These are phyloP conservation scores for Colletotrichum neosansevieriae DNA, from an alignment of 2,329 filamentous ascomycete species.

Conservation along the genomic window DNA sequence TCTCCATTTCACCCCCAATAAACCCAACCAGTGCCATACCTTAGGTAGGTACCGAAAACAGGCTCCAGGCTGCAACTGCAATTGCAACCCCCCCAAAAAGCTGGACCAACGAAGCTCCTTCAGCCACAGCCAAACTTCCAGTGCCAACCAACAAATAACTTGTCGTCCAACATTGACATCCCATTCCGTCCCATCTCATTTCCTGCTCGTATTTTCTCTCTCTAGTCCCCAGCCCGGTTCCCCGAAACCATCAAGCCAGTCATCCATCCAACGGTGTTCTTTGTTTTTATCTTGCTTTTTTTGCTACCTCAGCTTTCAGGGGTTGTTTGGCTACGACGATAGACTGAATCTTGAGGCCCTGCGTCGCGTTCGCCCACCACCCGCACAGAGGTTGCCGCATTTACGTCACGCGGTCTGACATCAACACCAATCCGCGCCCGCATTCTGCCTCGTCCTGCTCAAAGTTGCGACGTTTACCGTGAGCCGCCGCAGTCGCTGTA, in stretches of 20 bases:
- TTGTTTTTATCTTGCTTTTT: neutral
- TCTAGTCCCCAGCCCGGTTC: too few species aligned
- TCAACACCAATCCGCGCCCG: neutral
- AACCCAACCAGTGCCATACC: neutral
- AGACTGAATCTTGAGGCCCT: neutral
- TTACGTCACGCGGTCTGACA: conserved; percentile 14
- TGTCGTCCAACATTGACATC: conserved; percentile 5
- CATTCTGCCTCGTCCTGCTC: neutral
- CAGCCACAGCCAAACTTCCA: neutral
- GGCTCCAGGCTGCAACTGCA: conserved; percentile 11
- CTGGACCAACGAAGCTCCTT: neutral
- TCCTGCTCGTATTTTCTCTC: conserved; percentile 1
- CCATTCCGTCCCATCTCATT: conserved; percentile 19
- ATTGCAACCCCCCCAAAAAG: neutral
- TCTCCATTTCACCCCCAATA: neutral
- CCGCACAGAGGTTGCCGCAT: neutral
- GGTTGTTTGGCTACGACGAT: conserved; percentile 2
- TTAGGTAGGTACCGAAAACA: conserved; percentile 1
- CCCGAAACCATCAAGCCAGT: neutral
- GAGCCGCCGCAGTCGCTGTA: neutral
- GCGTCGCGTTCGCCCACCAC: neutral
- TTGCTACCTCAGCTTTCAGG: neutral
- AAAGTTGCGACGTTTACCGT: neutral
- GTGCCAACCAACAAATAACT: conserved; percentile 12
- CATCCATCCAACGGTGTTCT: neutral